Conservation (phyloP, 2,329 filamentous ascomycete genomes). For the Pseudocercospora cruenta region DNA sequence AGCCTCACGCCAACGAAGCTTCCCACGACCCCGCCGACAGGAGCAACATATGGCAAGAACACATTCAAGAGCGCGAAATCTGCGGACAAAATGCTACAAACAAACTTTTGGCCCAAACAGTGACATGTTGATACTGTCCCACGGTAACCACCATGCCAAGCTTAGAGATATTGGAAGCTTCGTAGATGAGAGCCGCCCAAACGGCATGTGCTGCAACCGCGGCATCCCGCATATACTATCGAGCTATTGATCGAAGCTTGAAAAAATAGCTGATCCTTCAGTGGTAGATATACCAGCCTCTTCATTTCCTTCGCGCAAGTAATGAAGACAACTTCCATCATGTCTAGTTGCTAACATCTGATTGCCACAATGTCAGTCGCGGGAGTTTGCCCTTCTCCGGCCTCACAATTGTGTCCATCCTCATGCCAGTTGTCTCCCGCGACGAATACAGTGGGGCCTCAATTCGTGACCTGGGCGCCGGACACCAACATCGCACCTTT, state of each 20-base stretch:
- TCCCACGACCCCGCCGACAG: neutral
- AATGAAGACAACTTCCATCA: neutral
- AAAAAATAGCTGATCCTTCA: neutral
- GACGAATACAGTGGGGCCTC: neutral
- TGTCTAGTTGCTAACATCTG: neutral
- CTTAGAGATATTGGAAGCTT: neutral
- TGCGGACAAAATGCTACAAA: neutral
- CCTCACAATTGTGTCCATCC: neutral
- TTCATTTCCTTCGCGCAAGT: neutral
- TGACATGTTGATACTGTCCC: neutral
- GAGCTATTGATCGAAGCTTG: neutral
- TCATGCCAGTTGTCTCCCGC: neutral
- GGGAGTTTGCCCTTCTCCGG: neutral
- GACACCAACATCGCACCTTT: neutral
- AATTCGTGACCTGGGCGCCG: neutral
- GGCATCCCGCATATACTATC: neutral
- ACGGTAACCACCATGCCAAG: neutral
- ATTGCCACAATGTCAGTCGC: neutral
- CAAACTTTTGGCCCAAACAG: neutral
- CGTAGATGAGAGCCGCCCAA: neutral
- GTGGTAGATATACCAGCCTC: neutral
- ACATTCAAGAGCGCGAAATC: neutral
- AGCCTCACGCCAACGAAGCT: constrained; percentile 1
- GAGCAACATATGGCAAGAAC: neutral
- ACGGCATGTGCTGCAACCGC: neutral